Percentiles rank a stretch among this genome's conserved stretches.
Evolutionary conservation across 306 rosid genomes (phyloP).

Genomic region (Casuarina equisetifolia): DNA sequence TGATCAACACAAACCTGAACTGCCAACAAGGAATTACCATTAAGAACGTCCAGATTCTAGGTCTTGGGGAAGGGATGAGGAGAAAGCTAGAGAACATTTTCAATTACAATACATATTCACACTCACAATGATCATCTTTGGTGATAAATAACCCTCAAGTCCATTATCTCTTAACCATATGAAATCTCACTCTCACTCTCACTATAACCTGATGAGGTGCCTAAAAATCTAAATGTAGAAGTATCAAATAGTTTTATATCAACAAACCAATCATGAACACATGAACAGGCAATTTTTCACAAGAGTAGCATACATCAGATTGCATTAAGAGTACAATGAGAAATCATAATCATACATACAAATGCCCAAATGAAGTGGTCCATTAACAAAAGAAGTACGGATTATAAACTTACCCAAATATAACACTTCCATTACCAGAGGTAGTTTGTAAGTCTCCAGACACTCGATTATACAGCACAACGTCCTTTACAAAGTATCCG

Average conservation of each 20-base stretch:
- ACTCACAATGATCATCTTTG: neutral
- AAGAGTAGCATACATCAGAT: neutral
- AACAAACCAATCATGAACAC: neutral
- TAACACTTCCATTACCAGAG: conserved; percentile 79
- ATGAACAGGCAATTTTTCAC: neutral
- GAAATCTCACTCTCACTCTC: neutral
- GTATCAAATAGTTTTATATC: neutral
- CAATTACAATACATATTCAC: neutral
- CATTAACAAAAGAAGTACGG: neutral
- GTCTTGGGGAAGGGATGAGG: neutral
- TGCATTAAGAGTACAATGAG: neutral
- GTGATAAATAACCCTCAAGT: neutral
- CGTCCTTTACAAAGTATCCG: conserved; percentile 80
- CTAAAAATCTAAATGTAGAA: neutral
- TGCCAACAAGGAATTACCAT: conserved; percentile 17
- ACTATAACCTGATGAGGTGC: neutral
- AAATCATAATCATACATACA: neutral
- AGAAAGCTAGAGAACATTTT: conserved; percentile 13
- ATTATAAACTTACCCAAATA: conserved; percentile 70
- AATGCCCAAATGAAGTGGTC: neutral
- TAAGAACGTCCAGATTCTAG: conserved; percentile 16
- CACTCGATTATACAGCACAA: conserved; percentile 69
- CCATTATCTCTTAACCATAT: neutral
- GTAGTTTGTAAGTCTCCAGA: conserved; percentile 89
- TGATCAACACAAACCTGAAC: conserved; percentile 23